Conservation (phyloP, 2,329 filamentous ascomycete genomes). For the Amphichorda felina region DNA sequence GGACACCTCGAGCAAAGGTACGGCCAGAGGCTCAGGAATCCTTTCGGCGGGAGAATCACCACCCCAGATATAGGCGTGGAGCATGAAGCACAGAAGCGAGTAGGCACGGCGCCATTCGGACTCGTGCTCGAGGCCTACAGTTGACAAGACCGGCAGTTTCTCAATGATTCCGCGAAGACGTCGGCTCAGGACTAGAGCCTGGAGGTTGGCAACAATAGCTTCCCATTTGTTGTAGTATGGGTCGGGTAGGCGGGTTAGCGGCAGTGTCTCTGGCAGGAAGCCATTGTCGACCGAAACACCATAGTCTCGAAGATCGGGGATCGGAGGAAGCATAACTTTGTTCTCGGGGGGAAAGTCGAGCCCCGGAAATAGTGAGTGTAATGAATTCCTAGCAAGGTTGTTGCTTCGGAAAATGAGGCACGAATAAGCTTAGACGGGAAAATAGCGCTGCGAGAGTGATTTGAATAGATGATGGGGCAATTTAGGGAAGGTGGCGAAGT, state of each 20-base stretch:
- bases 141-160: slow-evolving; percentile 71
- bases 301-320: slow-evolving; percentile 62
- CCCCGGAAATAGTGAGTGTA: no score
- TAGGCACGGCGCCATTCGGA: slow-evolving; percentile 93
- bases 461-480: no score
- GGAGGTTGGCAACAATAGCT: slow-evolving; percentile 71
- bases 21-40: slow-evolving; percentile 70
- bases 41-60: slow-evolving; percentile 70
- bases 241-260: slow-evolving; percentile 70
- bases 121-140: slow-evolving; percentile 67
- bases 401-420: not conserved
- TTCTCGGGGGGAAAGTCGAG: no score
- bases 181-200: slow-evolving; percentile 75
- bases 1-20: slow-evolving; percentile 70
- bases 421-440: not conserved
- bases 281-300: slow-evolving; percentile 68
- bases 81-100: slow-evolving; percentile 78
- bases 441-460: no score
- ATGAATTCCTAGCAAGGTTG: no score
- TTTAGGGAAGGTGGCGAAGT: no score
- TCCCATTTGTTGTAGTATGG: slow-evolving; percentile 96
- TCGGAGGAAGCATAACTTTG: slow-evolving; percentile 40
- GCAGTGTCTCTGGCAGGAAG: slow-evolving; percentile 75
- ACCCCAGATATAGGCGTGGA: slow-evolving; percentile 94
- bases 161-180: slow-evolving; percentile 73